Percentiles rank a stretch among this genome's conserved stretches.
Evolutionary conservation across 768 basidiomycete species (phyloP).

Genomic region (Tylopilus intermedius): DNA sequence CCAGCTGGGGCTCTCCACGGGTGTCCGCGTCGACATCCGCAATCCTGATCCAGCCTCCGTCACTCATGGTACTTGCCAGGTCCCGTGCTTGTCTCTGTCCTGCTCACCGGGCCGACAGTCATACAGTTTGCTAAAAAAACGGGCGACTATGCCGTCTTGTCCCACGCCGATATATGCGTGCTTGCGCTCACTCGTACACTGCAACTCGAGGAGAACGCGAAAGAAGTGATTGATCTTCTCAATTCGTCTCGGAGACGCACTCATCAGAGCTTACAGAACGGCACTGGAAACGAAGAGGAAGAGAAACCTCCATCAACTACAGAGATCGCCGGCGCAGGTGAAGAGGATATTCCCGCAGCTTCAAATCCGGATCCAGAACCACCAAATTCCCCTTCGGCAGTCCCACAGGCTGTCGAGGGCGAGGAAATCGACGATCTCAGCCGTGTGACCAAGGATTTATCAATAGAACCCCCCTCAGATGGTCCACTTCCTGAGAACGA

Average conservation of each 20-base stretch:
- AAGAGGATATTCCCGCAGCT: neutral
- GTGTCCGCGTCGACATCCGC: slow-evolving; percentile 68
- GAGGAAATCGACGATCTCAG: slow-evolving; percentile 10
- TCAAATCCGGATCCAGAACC: slow-evolving; percentile 1
- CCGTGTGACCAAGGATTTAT: slow-evolving; percentile 6
- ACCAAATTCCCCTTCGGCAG: neutral
- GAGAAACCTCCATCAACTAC: neutral
- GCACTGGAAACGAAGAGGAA: neutral
- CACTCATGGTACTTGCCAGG: slow-evolving; percentile 45
- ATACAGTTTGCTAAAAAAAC: slow-evolving; percentile 92
- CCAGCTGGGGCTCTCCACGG: slow-evolving; percentile 66
- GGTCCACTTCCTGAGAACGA: slow-evolving; percentile 15
- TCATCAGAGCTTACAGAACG: slow-evolving; percentile 11
- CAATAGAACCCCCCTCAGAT: slow-evolving; percentile 13
- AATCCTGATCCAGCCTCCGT: slow-evolving; percentile 68
- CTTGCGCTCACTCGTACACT: slow-evolving; percentile 83
- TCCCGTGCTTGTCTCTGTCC: slow-evolving; percentile 2
- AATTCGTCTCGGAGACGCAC: neutral
- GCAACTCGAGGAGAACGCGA: slow-evolving; percentile 48
- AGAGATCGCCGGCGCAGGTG: slow-evolving; percentile 1
- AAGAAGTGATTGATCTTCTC: slow-evolving; percentile 20
- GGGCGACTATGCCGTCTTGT: slow-evolving; percentile 91
- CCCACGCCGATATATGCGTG: slow-evolving; percentile 85
- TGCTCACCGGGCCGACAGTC: slow-evolving; percentile 45
- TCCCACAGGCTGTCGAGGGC: neutral